These are phyloP conservation scores for Aspergillus sergii DNA, from an alignment of 2,329 filamentous ascomycete species.

Conservation along the genomic window DNA sequence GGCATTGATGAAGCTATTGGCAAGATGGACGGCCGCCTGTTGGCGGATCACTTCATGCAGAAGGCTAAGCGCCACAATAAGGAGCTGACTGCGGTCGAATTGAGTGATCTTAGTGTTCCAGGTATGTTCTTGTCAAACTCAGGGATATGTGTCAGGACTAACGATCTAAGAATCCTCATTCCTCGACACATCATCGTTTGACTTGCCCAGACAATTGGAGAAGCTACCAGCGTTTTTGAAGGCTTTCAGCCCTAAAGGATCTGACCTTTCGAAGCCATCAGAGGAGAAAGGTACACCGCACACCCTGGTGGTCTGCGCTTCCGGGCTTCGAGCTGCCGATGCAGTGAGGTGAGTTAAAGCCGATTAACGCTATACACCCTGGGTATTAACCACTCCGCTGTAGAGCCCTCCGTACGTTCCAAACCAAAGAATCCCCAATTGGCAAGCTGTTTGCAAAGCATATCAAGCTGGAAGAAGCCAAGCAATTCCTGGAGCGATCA, in stretches of 20 bases:
- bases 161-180: constrained; percentile 67
- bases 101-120: constrained; percentile 78
- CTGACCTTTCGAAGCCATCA: constrained; percentile 64
- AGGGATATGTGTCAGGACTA: constrained; percentile 1
- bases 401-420: constrained; percentile 74
- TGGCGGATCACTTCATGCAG: constrained; percentile 84
- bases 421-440: constrained; percentile 74
- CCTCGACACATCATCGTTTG: constrained; percentile 76
- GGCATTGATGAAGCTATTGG: constrained; percentile 79
- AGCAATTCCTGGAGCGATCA: constrained; percentile 69
- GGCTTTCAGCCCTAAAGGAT: constrained; percentile 55
- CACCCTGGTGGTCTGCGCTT: constrained; percentile 83
- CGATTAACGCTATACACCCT: not conserved
- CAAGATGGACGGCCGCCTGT: constrained; percentile 77
- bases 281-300: constrained; percentile 75
- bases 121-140: constrained; percentile 52
- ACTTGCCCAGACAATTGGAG: constrained; percentile 66
- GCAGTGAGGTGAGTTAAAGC: constrained; percentile 63
- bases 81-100: constrained; percentile 79
- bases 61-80: constrained; percentile 75
- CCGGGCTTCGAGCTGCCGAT: constrained; percentile 84
- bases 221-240: constrained; percentile 81
- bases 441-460: constrained; percentile 98
- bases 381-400: not conserved
- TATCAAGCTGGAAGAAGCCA: constrained; percentile 89